phyloP scores from a whole-genome alignment of 352 stramenopile genomes.

The Globisporangium sylvaticum region DNA sequence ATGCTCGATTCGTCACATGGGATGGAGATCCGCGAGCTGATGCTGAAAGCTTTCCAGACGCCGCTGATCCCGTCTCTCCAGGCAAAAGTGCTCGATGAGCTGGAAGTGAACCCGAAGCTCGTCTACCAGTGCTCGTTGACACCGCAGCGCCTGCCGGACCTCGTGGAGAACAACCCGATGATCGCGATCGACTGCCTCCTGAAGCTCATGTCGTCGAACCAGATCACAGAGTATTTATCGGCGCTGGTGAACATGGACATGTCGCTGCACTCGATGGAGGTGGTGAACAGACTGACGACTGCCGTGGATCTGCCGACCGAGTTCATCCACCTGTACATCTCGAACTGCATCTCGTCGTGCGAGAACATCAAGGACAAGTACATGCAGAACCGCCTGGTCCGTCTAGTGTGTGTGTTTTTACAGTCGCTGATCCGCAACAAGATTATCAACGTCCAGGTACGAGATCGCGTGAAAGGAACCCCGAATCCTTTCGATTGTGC shows the following conservation, averaged over 20 bases:
- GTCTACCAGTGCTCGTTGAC: conserved; percentile 92
- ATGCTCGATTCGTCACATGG: conserved; percentile 87
- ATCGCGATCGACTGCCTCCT: conserved; percentile 96
- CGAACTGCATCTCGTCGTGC: conserved; percentile 97
- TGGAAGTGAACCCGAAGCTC: conserved; percentile 86
- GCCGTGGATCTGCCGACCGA: conserved; percentile 93
- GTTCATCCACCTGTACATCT: conserved; percentile 99
- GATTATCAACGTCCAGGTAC: conserved; percentile 97
- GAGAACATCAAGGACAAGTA: conserved; percentile 99
- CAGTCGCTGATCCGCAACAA: conserved; percentile 98
- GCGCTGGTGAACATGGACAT: conserved; percentile 99
- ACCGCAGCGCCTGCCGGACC: conserved; percentile 91
- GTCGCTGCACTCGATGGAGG: conserved; percentile 98
- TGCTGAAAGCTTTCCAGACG: conserved; percentile 88
- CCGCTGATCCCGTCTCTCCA: conserved; percentile 86
- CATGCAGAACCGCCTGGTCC: conserved; percentile 96
- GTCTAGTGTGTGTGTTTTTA: conserved; percentile 98
- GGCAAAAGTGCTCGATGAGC: conserved; percentile 86
- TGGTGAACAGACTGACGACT: conserved; percentile 92
- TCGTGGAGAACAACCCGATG: conserved; percentile 98
- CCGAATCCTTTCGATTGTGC: background rate
- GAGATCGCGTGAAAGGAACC: background rate
- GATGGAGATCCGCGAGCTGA: conserved; percentile 85
- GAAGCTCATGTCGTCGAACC: conserved; percentile 88
- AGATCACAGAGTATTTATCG: conserved; percentile 95